phyloP scores from a whole-genome alignment of 2,329 filamentous ascomycete species.

The Colletotrichum graminicola region DNA sequence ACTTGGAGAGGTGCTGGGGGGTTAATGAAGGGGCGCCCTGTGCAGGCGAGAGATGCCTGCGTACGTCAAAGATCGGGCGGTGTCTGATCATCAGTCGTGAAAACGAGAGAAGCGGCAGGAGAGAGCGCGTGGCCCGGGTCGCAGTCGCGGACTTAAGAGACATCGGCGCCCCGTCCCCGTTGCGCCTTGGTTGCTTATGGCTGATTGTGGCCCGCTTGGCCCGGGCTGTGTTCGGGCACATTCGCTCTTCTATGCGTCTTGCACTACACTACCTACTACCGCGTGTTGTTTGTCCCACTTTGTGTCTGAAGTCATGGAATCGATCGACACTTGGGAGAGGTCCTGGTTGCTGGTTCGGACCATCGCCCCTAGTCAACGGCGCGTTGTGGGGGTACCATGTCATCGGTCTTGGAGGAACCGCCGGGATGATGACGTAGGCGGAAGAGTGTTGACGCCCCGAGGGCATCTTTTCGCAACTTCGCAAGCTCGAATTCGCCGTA shows the following conservation, averaged over 20 bases:
- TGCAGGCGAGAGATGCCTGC: background rate
- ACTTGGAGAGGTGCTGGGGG: background rate
- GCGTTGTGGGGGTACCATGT: conserved; percentile 40
- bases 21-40: conserved; percentile 24
- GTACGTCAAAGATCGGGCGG: conserved; percentile 31
- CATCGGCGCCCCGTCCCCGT: conserved; percentile 33
- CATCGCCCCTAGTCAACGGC: background rate
- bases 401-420: conserved; percentile 28
- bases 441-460: background rate
- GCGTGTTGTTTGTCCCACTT: background rate
- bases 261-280: background rate
- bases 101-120: conserved; percentile 15
- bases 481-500: background rate
- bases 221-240: conserved; percentile 28
- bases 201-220: conserved; percentile 22
- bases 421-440: conserved; percentile 32
- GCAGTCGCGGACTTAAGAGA: conserved; percentile 34
- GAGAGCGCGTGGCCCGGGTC: conserved; percentile 15
- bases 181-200: conserved; percentile 18
- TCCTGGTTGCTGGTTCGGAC: background rate
- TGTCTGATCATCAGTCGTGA: conserved; percentile 30
- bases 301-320: conserved; percentile 37
- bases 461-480: conserved; percentile 1
- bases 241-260: background rate
- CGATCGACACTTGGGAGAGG: conserved; percentile 33